Conservation (phyloP, 2,329 filamentous ascomycete species). For the Ophiosphaerella korrae region DNA sequence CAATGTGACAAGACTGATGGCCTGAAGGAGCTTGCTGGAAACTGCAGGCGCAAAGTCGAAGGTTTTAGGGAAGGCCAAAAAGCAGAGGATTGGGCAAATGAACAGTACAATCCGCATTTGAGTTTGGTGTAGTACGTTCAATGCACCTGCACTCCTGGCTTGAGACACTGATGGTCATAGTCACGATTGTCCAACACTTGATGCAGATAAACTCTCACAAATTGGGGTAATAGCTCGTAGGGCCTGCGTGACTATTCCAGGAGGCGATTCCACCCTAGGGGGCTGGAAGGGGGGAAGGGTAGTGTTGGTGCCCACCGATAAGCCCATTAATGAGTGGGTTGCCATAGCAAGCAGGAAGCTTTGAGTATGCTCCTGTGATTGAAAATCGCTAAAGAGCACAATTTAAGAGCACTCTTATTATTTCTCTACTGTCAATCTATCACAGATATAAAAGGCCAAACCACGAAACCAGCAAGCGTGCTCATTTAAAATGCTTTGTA, state of each 20-base stretch:
- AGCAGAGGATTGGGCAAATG: slow-evolving; percentile 37
- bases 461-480: too few relatives aligned
- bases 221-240: slow-evolving; percentile 27
- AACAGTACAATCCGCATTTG: slow-evolving; percentile 46
- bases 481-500: too few relatives aligned
- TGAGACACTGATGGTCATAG: slow-evolving; percentile 8
- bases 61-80: slow-evolving; percentile 27
- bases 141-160: background rate
- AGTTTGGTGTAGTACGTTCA: slow-evolving; percentile 50
- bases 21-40: slow-evolving; percentile 34
- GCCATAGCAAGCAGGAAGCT: slow-evolving; percentile 41
- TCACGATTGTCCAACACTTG: slow-evolving; percentile 33
- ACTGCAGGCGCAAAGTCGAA: slow-evolving; percentile 34
- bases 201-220: slow-evolving; percentile 23
- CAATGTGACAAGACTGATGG: slow-evolving; percentile 37
- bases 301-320: slow-evolving; percentile 48
- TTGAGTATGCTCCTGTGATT: slow-evolving; percentile 4
- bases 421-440: too few relatives aligned
- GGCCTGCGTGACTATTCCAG: slow-evolving; percentile 29
- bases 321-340: slow-evolving; percentile 45
- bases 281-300: slow-evolving; percentile 46
- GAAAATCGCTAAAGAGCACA: background rate
- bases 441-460: too few relatives aligned
- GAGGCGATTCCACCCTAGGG: slow-evolving; percentile 19
- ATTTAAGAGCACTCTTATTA: too few relatives aligned